Evolutionary conservation across 805 yeast species (phyloP).

Genomic region (Kazachstania martiniae): DNA sequence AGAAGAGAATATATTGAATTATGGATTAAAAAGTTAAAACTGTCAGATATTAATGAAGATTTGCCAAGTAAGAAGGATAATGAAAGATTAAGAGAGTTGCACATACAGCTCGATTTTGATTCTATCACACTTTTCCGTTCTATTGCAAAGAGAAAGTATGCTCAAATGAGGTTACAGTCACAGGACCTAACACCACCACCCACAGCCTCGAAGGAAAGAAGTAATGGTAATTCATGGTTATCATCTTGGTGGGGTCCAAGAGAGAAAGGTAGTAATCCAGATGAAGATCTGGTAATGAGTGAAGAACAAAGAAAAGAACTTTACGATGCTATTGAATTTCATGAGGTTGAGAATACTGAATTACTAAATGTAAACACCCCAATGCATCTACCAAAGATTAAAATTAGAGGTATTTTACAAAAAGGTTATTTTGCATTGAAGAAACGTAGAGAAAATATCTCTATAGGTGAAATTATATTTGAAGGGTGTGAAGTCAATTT

Average conservation of each 20-base stretch:
- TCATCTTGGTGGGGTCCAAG: constrained; percentile 57
- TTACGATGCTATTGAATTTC: constrained; percentile 87
- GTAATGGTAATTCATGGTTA: constrained; percentile 49
- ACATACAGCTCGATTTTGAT: constrained; percentile 53
- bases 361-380: constrained; percentile 46
- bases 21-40: constrained; percentile 51
- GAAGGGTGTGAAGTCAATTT: constrained; percentile 72
- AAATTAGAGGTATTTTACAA: constrained; percentile 54
- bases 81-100: constrained; percentile 39
- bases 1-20: constrained; percentile 54
- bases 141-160: constrained; percentile 55
- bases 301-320: constrained; percentile 85
- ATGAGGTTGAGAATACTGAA: constrained; percentile 57
- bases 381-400: constrained; percentile 57
- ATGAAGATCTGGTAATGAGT: constrained; percentile 43
- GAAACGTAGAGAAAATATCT: constrained; percentile 25
- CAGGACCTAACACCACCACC: constrained; percentile 4
- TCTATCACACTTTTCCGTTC: constrained; percentile 81
- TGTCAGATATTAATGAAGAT: constrained; percentile 22
- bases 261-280: constrained; percentile 15
- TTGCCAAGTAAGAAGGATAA: constrained; percentile 30
- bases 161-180: constrained; percentile 38
- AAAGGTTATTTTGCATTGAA: constrained; percentile 67
- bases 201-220: constrained; percentile 6
- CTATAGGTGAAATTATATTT: constrained; percentile 68